Evolutionary conservation across 306 rosid genomes (phyloP), one percentile per base, ranked within the genome.

Genomic region (Aeschynomene evenia): DNA sequence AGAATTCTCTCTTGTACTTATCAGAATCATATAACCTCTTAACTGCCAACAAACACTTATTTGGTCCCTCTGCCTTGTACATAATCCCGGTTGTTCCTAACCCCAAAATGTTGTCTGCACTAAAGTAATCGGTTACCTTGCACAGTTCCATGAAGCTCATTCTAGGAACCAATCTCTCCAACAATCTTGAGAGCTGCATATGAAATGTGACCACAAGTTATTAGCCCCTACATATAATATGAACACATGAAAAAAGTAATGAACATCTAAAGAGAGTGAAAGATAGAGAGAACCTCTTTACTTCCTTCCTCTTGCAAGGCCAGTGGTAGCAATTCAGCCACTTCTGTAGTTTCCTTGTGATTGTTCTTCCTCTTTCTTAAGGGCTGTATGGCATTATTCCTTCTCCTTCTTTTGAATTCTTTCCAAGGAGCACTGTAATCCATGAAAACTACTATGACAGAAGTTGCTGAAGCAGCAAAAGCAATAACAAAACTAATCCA

Each of bases 51-150:
- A 60, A 42, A n/a, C 24, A 59, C 3, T 75, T 71, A 29, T 55
- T 37, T 2, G 51, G 59, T 28, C 71, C 55, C 42, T 18, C 53
- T 7, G 83, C 86, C 73, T 71, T 74, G 61, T 78, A 82, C 81
- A 62, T 56, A 8, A 74, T 78, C 73, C 83, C 81, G 2, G 24
- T 79, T 13, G n/a, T 79, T 71, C 86, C 84, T 3, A 65, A 20
- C 51, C 79, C 66, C 34, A 83, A 16, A 13, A 73, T 67, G 49
- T 69, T 73, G 39, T 64, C 65, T 34, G 36, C 4, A 34, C 69
- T 34, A 65, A 79, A 83, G 70, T 51, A 72, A 63, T 73, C 49
- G 0, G 87, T 79, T 55, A 77, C 79, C 29, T 56, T 56, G 23
- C 70, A 72, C 31, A 80, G 64, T 39, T 52, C 84, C 10, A 3